phyloP scores from a whole-genome alignment of 2,329 filamentous ascomycete species.

The Ceratocystis diversiconidia region DNA sequence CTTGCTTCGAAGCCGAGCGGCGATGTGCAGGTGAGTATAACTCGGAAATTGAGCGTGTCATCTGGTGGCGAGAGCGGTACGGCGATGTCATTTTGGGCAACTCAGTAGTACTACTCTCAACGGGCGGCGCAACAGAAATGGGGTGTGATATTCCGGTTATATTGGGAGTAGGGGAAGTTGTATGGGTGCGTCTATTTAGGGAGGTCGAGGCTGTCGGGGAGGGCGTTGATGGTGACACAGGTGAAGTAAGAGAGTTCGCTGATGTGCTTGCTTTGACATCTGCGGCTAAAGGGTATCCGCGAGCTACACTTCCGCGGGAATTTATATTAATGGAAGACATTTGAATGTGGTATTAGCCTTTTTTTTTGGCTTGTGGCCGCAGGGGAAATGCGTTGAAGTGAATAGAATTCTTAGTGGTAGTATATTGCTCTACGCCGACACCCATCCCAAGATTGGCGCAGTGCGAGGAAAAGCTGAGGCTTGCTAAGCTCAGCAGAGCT shows the following conservation, averaged over 20 bases:
- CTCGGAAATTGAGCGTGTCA: constrained; percentile 43
- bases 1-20: constrained; percentile 9
- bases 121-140: not conserved
- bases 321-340: not conserved
- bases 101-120: not conserved
- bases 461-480: too few species aligned
- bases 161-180: not conserved
- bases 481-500: too few species aligned
- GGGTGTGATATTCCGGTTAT: not conserved
- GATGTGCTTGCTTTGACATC: not conserved
- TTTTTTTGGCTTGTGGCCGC: too few species aligned
- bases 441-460: too few species aligned
- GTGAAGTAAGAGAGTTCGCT: not conserved
- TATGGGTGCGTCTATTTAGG: not conserved
- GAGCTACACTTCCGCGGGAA: not conserved
- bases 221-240: not conserved
- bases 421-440: too few species aligned
- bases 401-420: not conserved
- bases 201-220: not conserved
- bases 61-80: constrained; percentile 32
- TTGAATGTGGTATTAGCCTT: not conserved
- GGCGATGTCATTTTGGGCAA: constrained; percentile 15
- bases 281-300: not conserved
- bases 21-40: constrained; percentile 30
- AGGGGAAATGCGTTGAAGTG: not conserved